Percentiles rank a stretch among this genome's conserved stretches.
phyloP scores from a whole-genome alignment of 1,139 yeast species.

The Saccharomyces uvarum region DNA sequence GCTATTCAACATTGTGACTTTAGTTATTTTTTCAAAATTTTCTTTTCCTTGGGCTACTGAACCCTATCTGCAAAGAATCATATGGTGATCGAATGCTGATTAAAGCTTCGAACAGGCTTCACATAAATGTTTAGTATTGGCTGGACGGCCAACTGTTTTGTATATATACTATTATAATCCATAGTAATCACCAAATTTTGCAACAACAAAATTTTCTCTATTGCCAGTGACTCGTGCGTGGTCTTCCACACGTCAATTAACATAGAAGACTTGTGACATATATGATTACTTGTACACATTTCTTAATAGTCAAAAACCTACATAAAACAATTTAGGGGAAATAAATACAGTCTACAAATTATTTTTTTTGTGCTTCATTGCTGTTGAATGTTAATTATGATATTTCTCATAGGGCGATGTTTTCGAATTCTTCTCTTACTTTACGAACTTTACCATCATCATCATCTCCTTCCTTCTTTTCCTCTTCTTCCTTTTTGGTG shows the following conservation, averaged over 20 bases:
- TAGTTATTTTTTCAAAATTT: slow-evolving; percentile 49
- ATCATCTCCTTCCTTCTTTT: slow-evolving; percentile 3
- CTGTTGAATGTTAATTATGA: slow-evolving; percentile 2
- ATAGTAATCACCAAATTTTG: neutral
- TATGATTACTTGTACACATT: neutral
- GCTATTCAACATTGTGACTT: slow-evolving; percentile 45
- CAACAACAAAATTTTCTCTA: too few relatives aligned
- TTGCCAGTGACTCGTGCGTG: too few relatives aligned
- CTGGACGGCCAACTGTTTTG: neutral
- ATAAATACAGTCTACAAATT: neutral
- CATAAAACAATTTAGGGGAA: neutral
- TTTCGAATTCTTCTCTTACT: slow-evolving; percentile 4
- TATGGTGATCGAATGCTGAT: slow-evolving; percentile 50
- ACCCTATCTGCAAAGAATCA: slow-evolving; percentile 62
- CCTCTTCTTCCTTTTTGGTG: slow-evolving; percentile 2
- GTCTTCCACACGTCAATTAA: neutral
- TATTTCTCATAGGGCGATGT: slow-evolving; percentile 2
- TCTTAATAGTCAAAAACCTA: neutral
- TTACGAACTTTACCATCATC: slow-evolving; percentile 5
- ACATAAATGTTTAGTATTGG: neutral
- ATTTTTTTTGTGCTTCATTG: neutral
- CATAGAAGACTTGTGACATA: neutral
- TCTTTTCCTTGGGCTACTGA: slow-evolving; percentile 67
- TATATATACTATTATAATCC: neutral
- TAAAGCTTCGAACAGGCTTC: neutral